Base-by-base conservation (phyloP, 805 yeast genomes). In the Ogataea naganishii region DNA sequence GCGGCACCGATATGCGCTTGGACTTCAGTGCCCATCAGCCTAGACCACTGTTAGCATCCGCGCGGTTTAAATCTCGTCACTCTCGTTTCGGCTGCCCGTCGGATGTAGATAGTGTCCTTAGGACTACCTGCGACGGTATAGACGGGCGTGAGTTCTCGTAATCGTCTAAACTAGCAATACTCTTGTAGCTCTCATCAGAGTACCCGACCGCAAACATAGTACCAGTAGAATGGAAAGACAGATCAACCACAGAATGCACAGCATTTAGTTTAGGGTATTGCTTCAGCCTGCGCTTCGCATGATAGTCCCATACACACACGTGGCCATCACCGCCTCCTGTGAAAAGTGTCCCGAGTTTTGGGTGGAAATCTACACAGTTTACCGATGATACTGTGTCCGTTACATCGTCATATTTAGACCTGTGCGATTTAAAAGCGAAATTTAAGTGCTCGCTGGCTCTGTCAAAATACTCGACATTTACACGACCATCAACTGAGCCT, bases 391-490 rank as follows among this genome's bases (percentile, higher is more conserved):
- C 78, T 21, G 67, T 51, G 34, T 74, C 82, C 7, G 59, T 57
- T 24, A 62, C 71, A n/a, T 28, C 35, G 2, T 47, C 39, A 13
- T 60, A 40, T 30, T 63, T 60, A 26, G 61, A 51, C 19, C 94
- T 56, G 51, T 85, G 96, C 37, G 94, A 79, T 44, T 84, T 75
- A 62, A 85, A 85, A 0, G 95, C 89, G 50, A 77, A 86, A 32
- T 73, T 69, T 33, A 60, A 55, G 2, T 51, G 40, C 30, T 57
- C 67, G 4, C 23, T 17, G 7, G 26, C 32, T 2, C 21, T 66
- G 32, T 75, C 72, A 31, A 77, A 70, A 42, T 64, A 76, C 37
- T 83, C 89, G 17, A 84, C 69, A 0, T 86, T 75, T 1, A 80
- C 85, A 18, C 94, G 60, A 0, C 95, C 95, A 43, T 83, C 94